Conservation (phyloP, 129 eudicot species). For the Saussurea involucrata region DNA sequence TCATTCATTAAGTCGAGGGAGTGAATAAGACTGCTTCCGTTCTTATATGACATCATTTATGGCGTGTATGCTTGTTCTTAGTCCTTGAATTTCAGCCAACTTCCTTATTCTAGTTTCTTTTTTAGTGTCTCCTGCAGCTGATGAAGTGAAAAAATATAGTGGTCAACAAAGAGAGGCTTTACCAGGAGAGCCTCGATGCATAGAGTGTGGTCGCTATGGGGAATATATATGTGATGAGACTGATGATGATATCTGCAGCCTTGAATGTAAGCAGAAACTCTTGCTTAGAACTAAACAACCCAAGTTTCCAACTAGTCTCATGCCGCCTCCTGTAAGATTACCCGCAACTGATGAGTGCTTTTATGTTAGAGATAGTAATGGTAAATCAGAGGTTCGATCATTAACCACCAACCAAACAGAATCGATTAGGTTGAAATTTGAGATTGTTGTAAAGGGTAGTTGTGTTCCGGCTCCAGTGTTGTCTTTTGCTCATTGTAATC, state of each 20-base stretch:
- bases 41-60: background rate
- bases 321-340: slow-evolving; percentile 37
- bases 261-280: slow-evolving; percentile 72
- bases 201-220: slow-evolving; percentile 86
- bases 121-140: slow-evolving; percentile 36
- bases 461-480: slow-evolving; percentile 57
- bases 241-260: slow-evolving; percentile 95
- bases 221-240: slow-evolving; percentile 97
- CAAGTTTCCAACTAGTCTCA: slow-evolving; percentile 28
- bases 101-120: background rate
- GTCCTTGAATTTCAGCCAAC: background rate
- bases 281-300: slow-evolving; percentile 46
- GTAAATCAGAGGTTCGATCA: slow-evolving; percentile 25
- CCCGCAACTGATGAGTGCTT: slow-evolving; percentile 73
- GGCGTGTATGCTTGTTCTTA: background rate
- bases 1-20: background rate
- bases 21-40: background rate
- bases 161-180: slow-evolving; percentile 93
- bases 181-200: slow-evolving; percentile 83
- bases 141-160: slow-evolving; percentile 74
- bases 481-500: slow-evolving; percentile 60
- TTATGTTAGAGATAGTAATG: slow-evolving; percentile 59
- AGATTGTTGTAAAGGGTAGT: slow-evolving; percentile 63
- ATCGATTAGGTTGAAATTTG: slow-evolving; percentile 55
- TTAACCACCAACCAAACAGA: slow-evolving; percentile 33